A percentile compares a stretch with the other conserved stretches of the same genome.
Conservation (phyloP, 2,329 filamentous ascomycete genomes). For the Nothophoma quercina region DNA sequence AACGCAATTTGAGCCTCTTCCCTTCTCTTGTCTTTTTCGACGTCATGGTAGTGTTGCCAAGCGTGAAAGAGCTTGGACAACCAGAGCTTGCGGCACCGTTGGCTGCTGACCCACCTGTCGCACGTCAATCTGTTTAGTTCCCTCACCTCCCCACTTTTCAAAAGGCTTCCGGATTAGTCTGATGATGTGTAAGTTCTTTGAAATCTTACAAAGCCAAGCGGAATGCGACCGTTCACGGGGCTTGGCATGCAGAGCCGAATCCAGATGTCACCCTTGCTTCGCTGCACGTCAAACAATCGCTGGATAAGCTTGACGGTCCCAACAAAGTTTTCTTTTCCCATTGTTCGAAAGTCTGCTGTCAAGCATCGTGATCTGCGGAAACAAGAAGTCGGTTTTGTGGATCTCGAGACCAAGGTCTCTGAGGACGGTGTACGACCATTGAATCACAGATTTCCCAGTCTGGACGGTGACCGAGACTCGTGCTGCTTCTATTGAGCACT, state of each 20-base stretch:
- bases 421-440: neutral
- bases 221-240: neutral
- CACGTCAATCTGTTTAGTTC: constrained; percentile 9
- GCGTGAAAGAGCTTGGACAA: constrained; percentile 1
- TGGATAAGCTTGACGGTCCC: neutral
- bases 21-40: neutral
- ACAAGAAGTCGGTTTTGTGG: neutral
- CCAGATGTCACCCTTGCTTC: neutral
- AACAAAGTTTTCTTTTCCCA: neutral
- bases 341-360: neutral
- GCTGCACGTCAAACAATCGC: neutral
- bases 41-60: constrained; percentile 3
- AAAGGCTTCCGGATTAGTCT: neutral
- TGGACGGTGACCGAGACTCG: neutral
- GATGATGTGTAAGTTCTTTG: constrained; percentile 2
- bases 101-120: constrained; percentile 6
- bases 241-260: neutral
- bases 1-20: neutral
- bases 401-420: neutral
- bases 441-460: neutral
- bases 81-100: constrained; percentile 5
- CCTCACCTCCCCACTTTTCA: neutral
- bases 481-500: too few relatives aligned
- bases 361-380: neutral
- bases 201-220: constrained; percentile 12